Evolutionary conservation across 2,329 filamentous ascomycete genomes (phyloP), one percentile per base, ranked within the genome.

Genomic region (Coleophoma cylindrospora): DNA sequence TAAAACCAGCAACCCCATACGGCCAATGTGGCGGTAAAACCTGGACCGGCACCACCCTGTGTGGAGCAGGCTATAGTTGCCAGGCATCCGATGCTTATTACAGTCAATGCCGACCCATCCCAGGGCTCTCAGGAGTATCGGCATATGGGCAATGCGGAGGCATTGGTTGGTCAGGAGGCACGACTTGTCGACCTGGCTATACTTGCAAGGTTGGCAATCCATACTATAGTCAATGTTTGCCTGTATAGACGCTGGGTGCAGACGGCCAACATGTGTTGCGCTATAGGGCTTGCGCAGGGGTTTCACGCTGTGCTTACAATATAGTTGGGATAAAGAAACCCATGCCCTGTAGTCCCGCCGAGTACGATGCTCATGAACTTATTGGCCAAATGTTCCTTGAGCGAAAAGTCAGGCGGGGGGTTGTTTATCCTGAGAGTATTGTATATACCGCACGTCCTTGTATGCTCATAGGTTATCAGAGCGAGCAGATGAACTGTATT

Each of bases 41-140:
- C 38, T 55, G 40, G 19, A 50, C 50, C 49, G 57, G 58, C 34
- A 43, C 49, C 43, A 61, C 55, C 34, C 38, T 36, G 27, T 62
- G 57, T 50, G 55, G 51, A 33, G 41, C 52, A 27, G 50, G 52
- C 14, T 54, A 37, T 21, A 48, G 49, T 36, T 58, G 59, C 49
- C 46, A 27, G 6, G 43, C 49, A 19, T 36, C 47, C 34, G 59
- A 59, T 50, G 45, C 51, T 21, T 63, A 57, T 51, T 60, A 63
- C 47, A 54, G 50, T 33, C 60, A 64, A 51, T 64, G 61, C 56
- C 56, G 7, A 14, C 36, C 36, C 11, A 38, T 2, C 36, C 36
- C 36, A 9, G 15, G 14, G 11, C 14, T 4, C 5, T 12, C 36
- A 38, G 36, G 36, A n/a, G 11, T 38, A 2, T 2, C 36, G 11